Base-by-base conservation (phyloP, 768 basidiomycete genomes). In the Crucibulum laeve region DNA sequence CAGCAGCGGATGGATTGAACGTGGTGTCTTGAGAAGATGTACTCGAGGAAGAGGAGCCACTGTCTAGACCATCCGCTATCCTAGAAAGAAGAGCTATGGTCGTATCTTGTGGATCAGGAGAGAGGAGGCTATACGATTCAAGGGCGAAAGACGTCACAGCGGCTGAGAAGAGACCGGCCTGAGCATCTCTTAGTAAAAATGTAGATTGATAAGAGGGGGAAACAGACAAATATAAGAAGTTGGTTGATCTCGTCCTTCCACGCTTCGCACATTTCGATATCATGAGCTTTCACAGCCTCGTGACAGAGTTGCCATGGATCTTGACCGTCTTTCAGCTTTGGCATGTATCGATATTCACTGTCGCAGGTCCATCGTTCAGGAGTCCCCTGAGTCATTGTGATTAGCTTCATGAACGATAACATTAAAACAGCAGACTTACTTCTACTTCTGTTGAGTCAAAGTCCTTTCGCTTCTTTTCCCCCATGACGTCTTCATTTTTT, bases 241-340 rank as follows among this genome's bases (percentile, higher is more conserved):
- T 38, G 15, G 14, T 44, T n/a, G n/a, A 44, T 24, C 24, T 44
- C 43, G 14, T 18, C 34, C 24, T 24, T 44, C 43, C 43, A 44
- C 6, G 43, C 43, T 22, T 44, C 36, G 24, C 33, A 37, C 43
- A 44, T 44, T 10, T 22, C 43, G 7, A 22, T 38, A 19, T 44
- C 43, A 24, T 44, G 36, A 5, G 8, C 25, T 22, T 44, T 8
- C 8, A 44, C 19, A 13, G 11, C n/a, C 19, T 44, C 24, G 17
- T 30, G 34, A 24, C 43, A 44, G 6, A 14, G 10, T 22, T 22
- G 13, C 43, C 43, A 44, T 13, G 25, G 26, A 18, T 42, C 41
- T 33, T 35, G 30, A 21, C 14, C 25, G 13, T 42, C 19, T 10
- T 32, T 32, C 8, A 32, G 10, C 28, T 32, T 15, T 10, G 10